Evolutionary conservation across 768 basidiomycete genomes (phyloP).

Genomic region (Hysterangium stoloniferum): DNA sequence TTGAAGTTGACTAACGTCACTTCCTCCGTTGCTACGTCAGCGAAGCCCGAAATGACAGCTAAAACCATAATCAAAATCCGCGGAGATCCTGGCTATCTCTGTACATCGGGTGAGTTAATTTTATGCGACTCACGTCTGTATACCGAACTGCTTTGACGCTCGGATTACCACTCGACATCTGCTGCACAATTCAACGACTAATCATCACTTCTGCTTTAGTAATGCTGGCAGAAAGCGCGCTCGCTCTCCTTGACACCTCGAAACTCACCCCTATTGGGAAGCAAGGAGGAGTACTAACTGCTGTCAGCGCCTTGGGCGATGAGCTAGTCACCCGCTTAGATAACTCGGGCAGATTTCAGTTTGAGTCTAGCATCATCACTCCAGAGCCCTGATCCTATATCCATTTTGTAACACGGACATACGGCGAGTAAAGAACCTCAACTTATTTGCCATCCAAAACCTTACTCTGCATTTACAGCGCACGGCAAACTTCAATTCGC

Average conservation of each 20-base stretch:
- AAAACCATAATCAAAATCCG: constrained; percentile 54
- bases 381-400: background rate
- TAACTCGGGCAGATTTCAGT: constrained; percentile 46
- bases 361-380: constrained; percentile 45
- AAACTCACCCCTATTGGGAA: constrained; percentile 49
- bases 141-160: background rate
- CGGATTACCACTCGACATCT: background rate
- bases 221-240: constrained; percentile 73
- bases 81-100: constrained; percentile 72
- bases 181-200: background rate
- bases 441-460: too few species aligned
- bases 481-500: too few species aligned
- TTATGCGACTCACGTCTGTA: background rate
- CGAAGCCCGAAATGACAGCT: constrained; percentile 35
- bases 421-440: too few species aligned
- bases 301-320: constrained; percentile 76
- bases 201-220: constrained; percentile 30
- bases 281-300: constrained; percentile 76
- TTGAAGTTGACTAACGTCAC: constrained; percentile 66
- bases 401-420: too few species aligned
- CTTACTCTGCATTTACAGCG: too few species aligned
- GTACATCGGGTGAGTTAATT: constrained; percentile 38
- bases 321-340: constrained; percentile 62
- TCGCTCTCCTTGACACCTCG: constrained; percentile 49
- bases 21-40: constrained; percentile 40